Evolutionary conservation across 176 grass and related monocot species (phyloP), one percentile per base, ranked within the genome.

Genomic region (Phragmites australis): DNA sequence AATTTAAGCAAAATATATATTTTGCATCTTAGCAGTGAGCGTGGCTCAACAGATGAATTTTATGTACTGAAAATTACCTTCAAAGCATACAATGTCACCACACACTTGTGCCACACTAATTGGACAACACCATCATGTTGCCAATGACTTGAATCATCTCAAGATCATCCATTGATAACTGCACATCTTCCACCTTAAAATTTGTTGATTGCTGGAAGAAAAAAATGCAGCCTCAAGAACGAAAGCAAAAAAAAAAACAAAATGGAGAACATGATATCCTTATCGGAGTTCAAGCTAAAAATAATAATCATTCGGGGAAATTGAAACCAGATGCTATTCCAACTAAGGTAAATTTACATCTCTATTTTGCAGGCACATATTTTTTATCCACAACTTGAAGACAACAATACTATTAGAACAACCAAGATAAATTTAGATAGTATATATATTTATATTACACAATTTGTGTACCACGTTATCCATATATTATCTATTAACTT

Each of bases 101-200:
- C 85, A 92, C 92, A 93, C 85, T 98, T 98, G 81, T 98, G 95
- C 48, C 55, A 86, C 66, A 98, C 95, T 32, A 98, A 81, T 64
- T 94, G 95, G 49, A 98, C 95, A 31, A 93, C 74, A 34, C 95
- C 92, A 52, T 92, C 95, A 57, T 92, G 87, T 93, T 98, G 37
- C 95, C 95, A 47, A 94, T 98, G 66, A 98, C 88, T 90, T 98
- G 93, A 70, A 98, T 91, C 65, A 91, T 81, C 75, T 98, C 92
- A 34, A 98, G 86, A 76, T 98, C 92, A 87, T 94, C 95, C 83
- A 88, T 83, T 61, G 85, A 87, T 59, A 94, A 85, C 80, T 94
- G 89, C 60, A 93, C 47, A 82, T 94, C 95, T 80, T 92, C 88
- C 52, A 88, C 88, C 68, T 90, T 92, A 43, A 88, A 40, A 40